phyloP scores from a whole-genome alignment of 371 early-diverging fungal species.

The Apophysomyces ossiformis region DNA sequence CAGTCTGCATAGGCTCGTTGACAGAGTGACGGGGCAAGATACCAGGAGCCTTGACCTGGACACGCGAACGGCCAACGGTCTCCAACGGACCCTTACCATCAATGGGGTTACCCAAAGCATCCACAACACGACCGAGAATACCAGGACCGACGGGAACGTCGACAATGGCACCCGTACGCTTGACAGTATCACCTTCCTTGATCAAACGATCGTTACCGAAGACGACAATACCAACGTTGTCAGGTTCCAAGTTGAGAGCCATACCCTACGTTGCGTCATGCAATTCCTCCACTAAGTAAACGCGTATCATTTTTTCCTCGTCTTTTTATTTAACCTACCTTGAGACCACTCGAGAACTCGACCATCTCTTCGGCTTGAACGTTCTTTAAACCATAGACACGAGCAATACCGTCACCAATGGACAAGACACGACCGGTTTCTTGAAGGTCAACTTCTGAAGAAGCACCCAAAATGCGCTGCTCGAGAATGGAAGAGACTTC shows the following conservation, averaged over 20 bases:
- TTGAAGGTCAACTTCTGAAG: constrained; percentile 80
- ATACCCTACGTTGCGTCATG: constrained; percentile 87
- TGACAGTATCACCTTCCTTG: constrained; percentile 94
- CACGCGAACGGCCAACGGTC: constrained; percentile 81
- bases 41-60: constrained; percentile 96
- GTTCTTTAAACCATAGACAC: constrained; percentile 95
- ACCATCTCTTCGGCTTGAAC: constrained; percentile 98
- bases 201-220: constrained; percentile 96
- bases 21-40: constrained; percentile 97
- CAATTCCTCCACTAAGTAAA: no score
- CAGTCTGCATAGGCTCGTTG: constrained; percentile 97
- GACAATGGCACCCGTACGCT: constrained; percentile 96
- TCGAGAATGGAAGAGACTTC: constrained; percentile 91
- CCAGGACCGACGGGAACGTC: constrained; percentile 94
- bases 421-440: constrained; percentile 97
- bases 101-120: constrained; percentile 97
- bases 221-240: constrained; percentile 96
- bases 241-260: constrained; percentile 95
- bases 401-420: constrained; percentile 98
- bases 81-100: constrained; percentile 95
- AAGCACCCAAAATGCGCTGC: constrained; percentile 87
- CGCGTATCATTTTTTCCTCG: background rate
- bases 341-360: constrained; percentile 95
- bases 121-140: constrained; percentile 95
- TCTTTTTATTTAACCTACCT: constrained; percentile 55